Evolutionary conservation across 192 early-diverging fungal genomes (phyloP).

Genomic region (Backusella australiensis): DNA sequence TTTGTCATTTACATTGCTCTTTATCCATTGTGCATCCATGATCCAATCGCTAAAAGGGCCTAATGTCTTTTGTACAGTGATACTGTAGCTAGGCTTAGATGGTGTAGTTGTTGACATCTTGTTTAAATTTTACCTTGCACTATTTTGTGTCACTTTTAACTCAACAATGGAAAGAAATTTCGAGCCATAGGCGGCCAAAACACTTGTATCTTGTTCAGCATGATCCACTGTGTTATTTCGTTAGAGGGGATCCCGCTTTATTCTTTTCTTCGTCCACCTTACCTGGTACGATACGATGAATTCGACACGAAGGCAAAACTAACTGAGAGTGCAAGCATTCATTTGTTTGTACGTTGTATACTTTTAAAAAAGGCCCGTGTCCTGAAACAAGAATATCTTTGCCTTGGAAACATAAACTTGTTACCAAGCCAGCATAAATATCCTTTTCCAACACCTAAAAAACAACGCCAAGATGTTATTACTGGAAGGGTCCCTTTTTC

Average conservation of each 20-base stretch:
- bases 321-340: slow-evolving; percentile 35
- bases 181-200: slow-evolving; percentile 45
- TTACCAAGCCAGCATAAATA: slow-evolving; percentile 43
- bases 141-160: neutral
- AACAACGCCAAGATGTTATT: neutral
- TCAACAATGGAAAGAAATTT: slow-evolving; percentile 38
- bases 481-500: neutral
- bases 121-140: neutral
- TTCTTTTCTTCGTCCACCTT: neutral
- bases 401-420: slow-evolving; percentile 46
- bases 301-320: slow-evolving; percentile 40
- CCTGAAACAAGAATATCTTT: slow-evolving; percentile 48
- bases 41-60: slow-evolving; percentile 72
- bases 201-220: neutral
- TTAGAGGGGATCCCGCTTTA: too few species aligned
- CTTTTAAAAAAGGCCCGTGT: slow-evolving; percentile 57
- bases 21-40: slow-evolving; percentile 70
- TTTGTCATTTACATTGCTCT: slow-evolving; percentile 21
- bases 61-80: slow-evolving; percentile 32
- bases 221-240: neutral
- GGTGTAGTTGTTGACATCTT: too few species aligned
- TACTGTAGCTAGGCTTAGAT: neutral
- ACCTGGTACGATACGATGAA: slow-evolving; percentile 55
- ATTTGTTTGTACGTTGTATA: slow-evolving; percentile 42
- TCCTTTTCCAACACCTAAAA: slow-evolving; percentile 29